Evolutionary conservation across 202 grass and related monocot species (phyloP), one percentile per base, ranked within the genome.

Genomic region (Panicum virgatum): DNA sequence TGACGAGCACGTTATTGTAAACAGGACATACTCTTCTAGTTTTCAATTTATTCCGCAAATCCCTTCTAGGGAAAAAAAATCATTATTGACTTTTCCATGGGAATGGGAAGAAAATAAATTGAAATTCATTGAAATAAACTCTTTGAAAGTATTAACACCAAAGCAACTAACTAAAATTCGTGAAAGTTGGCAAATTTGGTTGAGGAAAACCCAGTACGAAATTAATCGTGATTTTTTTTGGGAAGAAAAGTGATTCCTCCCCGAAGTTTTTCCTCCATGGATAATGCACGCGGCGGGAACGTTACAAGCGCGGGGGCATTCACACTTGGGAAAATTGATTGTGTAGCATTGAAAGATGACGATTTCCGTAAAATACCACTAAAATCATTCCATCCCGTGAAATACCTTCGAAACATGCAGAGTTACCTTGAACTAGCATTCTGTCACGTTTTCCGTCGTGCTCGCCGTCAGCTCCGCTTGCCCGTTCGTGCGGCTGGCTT

Each of bases 231-330:
- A 0, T 29, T 8, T 9, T 50, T 50, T 27, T 39, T 1, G 1
- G 11, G 20, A 2, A 44, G 19, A 44, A 68, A 68, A 44, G 7
- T 23, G n/a, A 68, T 43, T 68, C 14, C n/a, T 15, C 23, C 20
- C 27, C 27, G 27, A 14, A 23, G 5, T 25, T 68, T 45, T 68
- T 67, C 4, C 6, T 22, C 54, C 15, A 62, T 46, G 74, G 74
- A 77, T 77, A 77, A 77, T 46, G 73, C 73, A 44, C 73, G 39
- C 73, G 73, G 39, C 73, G 73, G 36, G 53, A 44, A 76, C 73
- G 47, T 19, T 36, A 53, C 29, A 22, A 53, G 69, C 16, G 15
- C 47, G 12, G 37, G 34, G 20, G 52, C n/a, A 9, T 37, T 22
- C 37, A 23, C 63, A 40, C 63, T 13, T 15, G n/a, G n/a, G n/a